These are phyloP conservation scores for Hondaea fermentalgiana DNA, from an alignment of 108 stramenopile species.

Conservation along the genomic window DNA sequence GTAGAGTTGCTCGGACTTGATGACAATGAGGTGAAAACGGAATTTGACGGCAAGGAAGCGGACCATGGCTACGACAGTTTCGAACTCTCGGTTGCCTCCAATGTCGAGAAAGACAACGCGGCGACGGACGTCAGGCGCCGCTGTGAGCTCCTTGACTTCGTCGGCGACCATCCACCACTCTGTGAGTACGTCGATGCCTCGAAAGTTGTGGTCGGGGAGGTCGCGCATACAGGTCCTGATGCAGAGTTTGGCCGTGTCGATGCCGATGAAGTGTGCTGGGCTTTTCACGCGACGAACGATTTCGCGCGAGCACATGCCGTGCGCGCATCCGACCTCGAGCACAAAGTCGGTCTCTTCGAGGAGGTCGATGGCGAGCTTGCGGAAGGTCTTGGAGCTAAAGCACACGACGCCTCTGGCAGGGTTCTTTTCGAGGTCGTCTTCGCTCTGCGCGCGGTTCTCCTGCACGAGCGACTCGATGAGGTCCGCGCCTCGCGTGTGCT, in stretches of 20 bases:
- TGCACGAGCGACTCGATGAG: not conserved
- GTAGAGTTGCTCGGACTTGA: not conserved
- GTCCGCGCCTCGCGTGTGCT: not conserved
- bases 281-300: not conserved
- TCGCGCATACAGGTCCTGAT: not conserved
- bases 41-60: not conserved
- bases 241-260: not conserved
- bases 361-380: not conserved
- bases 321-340: not conserved
- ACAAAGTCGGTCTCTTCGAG: not conserved
- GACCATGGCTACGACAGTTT: not conserved
- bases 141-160: not conserved
- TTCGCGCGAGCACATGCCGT: not conserved
- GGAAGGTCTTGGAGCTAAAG: not conserved
- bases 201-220: not conserved
- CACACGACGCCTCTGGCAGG: not conserved
- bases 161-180: not conserved
- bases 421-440: not conserved
- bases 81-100: constrained; percentile 3
- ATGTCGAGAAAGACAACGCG: not conserved
- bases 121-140: not conserved
- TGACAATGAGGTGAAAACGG: not conserved
- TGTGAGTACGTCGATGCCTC: not conserved
- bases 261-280: not conserved
- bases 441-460: not conserved